Base-by-base conservation (phyloP, 1,284 basidiomycete species). In the Ganoderma resinaceum region DNA sequence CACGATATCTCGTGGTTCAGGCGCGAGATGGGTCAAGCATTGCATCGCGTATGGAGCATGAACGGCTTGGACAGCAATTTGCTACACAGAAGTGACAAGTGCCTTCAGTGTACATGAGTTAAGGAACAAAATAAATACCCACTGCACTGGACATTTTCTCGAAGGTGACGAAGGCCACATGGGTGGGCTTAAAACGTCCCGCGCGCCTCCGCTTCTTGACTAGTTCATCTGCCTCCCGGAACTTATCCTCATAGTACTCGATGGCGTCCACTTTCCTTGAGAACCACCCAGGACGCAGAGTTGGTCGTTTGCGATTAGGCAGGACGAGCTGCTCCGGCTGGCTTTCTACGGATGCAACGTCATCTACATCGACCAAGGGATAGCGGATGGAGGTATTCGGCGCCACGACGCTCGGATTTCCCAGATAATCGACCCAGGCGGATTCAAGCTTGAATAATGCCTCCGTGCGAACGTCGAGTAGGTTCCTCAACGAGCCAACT, bases 111-210 rank as follows among this genome's bases (percentile, higher is more conserved):
- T 23, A 5, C 26, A 9, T 29, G 43, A 8, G 23, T 3, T 18
- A 8, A 14, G 33, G 20, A 18, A 3, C 4, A 20, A 60, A 6
- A 40, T 26, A 0, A 38, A 57, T 16, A 85, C 92, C 76, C 78
- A 95, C 94, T 16, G 96, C 95, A 75, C 92, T 92, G 2, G 94
- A 94, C 86, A 97, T 96, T 76, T 95, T 94, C 79, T 97, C 94
- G 75, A 99, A 98, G 0, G 97, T 99, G n/a, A 99, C 95, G 77
- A 98, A 99, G 0, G 96, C 97, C 9, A 91, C 88, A 67, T 92
- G 89, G 0, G 94, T 94, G 1, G 95, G 86, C 71, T 87, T 90
- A 78, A 95, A 97, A 74, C 89, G 91, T 8, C 91, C 91, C 14
- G 81, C 80, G 63, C 86, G 82, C 62, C 93, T 82, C 75, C 87